A percentile compares a stretch with the other conserved stretches of the same genome.
Conservation (phyloP, 371 early-diverging fungal species). For the Dichotomocladium elegans region DNA sequence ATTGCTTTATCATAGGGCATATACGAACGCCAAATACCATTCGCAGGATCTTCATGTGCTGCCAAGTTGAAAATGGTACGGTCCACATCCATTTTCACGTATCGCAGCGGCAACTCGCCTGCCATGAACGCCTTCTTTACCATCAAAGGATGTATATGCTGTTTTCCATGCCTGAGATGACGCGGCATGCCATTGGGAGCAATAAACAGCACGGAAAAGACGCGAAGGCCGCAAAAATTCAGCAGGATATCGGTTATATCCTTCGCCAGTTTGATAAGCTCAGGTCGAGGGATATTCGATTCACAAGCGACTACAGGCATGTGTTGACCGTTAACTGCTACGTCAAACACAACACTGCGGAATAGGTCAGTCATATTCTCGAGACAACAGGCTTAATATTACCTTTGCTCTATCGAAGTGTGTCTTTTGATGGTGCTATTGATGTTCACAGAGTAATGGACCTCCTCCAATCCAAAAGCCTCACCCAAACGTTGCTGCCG, state of each 20-base stretch:
- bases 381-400: slow-evolving; percentile 3
- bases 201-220: slow-evolving; percentile 58
- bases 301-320: slow-evolving; percentile 73
- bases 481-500: slow-evolving; percentile 52
- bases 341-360: slow-evolving; percentile 54
- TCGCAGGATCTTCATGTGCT: slow-evolving; percentile 30
- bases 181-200: slow-evolving; percentile 64
- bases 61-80: slow-evolving; percentile 53
- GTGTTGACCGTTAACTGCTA: slow-evolving; percentile 61
- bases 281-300: slow-evolving; percentile 43
- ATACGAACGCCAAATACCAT: slow-evolving; percentile 45
- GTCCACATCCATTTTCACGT: slow-evolving; percentile 51
- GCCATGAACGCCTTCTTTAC: slow-evolving; percentile 63
- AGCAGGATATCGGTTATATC: slow-evolving; percentile 49
- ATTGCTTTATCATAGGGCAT: slow-evolving; percentile 32
- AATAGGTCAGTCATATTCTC: background rate
- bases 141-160: slow-evolving; percentile 59
- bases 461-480: slow-evolving; percentile 44
- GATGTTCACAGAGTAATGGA: slow-evolving; percentile 51
- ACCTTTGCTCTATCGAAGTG: slow-evolving; percentile 61
- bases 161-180: slow-evolving; percentile 64
- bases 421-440: slow-evolving; percentile 47
- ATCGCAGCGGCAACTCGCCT: slow-evolving; percentile 48
- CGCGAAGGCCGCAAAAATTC: slow-evolving; percentile 55
- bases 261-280: slow-evolving; percentile 47